Conservation (phyloP, 176 grass and related monocot genomes). For the Zea mays region Zm-B73-REFERENCE-NAM-5.0 NC_050097.1:173424501-173425000, state of each 20-base stretch:
- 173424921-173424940: conserved; percentile 98
- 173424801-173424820: conserved; percentile 30
- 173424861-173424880: background rate
- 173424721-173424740: conserved; percentile 91
- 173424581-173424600: conserved; percentile 14
- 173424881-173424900: conserved; percentile 85
- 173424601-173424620: conserved; percentile 12
- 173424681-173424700: conserved; percentile 88
- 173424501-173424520: background rate
- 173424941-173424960: conserved; percentile 53
- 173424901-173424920: conserved; percentile 98
- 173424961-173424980: conserved; percentile 37
- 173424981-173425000: conserved; percentile 13
- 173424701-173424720: conserved; percentile 91
- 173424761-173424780: conserved; percentile 17
- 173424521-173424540: conserved; percentile 17
- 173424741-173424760: conserved; percentile 66
- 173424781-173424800: conserved; percentile 9
- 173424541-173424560: background rate
- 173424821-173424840: conserved; percentile 16
- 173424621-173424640: conserved; percentile 53
- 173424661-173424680: conserved; percentile 90
- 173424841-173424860: conserved; percentile 16
- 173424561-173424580: background rate
- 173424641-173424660: conserved; percentile 89